A percentile compares a stretch with the other conserved stretches of the same genome.
Evolutionary conservation across 2,329 filamentous ascomycete species (phyloP).

Genomic region (Arthrocladium fulminans): DNA sequence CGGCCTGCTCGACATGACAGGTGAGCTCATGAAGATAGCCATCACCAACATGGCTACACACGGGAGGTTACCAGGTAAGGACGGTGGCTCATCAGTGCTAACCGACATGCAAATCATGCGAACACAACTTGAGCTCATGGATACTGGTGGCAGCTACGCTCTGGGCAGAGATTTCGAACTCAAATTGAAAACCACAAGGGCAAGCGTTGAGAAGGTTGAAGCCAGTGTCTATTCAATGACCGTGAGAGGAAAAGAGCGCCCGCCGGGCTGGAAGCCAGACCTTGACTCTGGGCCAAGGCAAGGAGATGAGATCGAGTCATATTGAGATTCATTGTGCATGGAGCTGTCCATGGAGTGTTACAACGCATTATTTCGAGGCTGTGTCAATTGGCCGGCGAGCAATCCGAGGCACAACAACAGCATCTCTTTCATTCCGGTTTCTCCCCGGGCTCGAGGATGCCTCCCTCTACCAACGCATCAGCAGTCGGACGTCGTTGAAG

Average conservation of each 20-base stretch:
- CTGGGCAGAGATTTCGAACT: slow-evolving; percentile 58
- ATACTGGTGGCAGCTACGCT: slow-evolving; percentile 44
- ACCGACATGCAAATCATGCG: slow-evolving; percentile 72
- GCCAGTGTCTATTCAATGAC: slow-evolving; percentile 77
- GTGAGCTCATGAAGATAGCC: slow-evolving; percentile 94
- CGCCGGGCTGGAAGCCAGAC: slow-evolving; percentile 87
- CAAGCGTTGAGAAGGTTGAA: slow-evolving; percentile 91
- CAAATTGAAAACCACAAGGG: slow-evolving; percentile 79
- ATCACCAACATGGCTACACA: slow-evolving; percentile 77
- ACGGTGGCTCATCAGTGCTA: slow-evolving; percentile 55
- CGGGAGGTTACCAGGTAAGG: slow-evolving; percentile 36
- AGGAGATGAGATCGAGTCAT: slow-evolving; percentile 29
- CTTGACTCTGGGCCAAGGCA: slow-evolving; percentile 32
- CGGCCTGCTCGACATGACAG: slow-evolving; percentile 86
- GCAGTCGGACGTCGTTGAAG: slow-evolving; percentile 68
- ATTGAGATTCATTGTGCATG: slow-evolving; percentile 6
- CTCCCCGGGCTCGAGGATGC: slow-evolving; percentile 63
- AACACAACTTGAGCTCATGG: slow-evolving; percentile 64
- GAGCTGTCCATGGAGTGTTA: slow-evolving; percentile 8
- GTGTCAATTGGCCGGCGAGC: not conserved
- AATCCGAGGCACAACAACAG: not conserved
- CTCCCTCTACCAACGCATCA: slow-evolving; percentile 67
- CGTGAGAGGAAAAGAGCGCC: slow-evolving; percentile 78
- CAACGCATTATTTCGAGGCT: not conserved
- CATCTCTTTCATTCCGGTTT: slow-evolving; percentile 26